Evolutionary conservation across 345 rosid species (phyloP).

Genomic region (Eucalyptus decipiens): DNA sequence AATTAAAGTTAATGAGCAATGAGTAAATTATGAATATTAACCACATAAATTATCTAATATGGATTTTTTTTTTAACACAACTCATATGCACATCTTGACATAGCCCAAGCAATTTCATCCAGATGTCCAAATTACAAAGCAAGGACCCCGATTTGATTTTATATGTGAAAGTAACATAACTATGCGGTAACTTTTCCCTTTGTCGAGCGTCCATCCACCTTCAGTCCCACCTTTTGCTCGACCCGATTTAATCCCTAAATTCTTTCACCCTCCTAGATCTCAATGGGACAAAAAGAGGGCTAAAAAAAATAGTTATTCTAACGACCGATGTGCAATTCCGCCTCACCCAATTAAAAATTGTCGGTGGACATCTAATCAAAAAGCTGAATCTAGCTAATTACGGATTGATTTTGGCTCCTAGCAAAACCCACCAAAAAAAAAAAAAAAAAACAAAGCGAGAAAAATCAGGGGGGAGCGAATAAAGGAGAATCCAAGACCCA

Average conservation of each 20-base stretch:
- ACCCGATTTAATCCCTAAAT: not conserved
- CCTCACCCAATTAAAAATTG: not conserved
- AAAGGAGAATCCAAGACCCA: not conserved
- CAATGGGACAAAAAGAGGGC: not conserved
- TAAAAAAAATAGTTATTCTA: not conserved
- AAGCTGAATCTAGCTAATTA: not conserved
- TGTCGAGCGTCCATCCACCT: not conserved
- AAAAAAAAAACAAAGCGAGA: not conserved
- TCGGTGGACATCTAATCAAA: not conserved
- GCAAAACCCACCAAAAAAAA: not conserved
- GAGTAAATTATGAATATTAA: rapidly evolving
- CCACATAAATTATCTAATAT: too few species aligned
- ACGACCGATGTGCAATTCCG: not conserved
- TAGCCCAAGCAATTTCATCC: not conserved
- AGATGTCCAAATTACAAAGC: not conserved
- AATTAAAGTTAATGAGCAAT: rapidly evolving
- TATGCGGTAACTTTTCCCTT: not conserved
- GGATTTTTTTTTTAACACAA: too few species aligned
- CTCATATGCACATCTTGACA: rapidly evolving
- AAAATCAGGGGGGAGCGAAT: not conserved
- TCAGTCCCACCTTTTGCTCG: not conserved
- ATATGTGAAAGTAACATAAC: not conserved
- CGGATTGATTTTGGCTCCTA: not conserved
- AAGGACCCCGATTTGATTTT: not conserved
- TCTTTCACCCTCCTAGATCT: not conserved